A percentile compares a stretch with the other conserved stretches of the same genome.
Conservation (phyloP, 805 yeast species). For the Ogataea philodendri region DNA sequence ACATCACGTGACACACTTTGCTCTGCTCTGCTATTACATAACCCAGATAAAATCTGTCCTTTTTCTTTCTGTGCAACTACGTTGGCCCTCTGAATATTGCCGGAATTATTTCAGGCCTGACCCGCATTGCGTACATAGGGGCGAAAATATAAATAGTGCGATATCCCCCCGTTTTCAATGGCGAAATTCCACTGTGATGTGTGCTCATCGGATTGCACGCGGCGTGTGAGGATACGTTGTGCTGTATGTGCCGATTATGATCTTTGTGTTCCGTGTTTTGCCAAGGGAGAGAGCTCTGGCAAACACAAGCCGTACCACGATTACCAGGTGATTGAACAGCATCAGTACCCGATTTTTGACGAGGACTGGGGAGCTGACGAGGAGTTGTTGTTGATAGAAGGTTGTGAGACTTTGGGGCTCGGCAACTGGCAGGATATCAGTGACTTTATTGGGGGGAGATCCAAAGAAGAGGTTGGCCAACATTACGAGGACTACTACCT, state of each 20-base stretch:
- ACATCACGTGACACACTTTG: conserved; percentile 9
- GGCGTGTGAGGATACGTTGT: conserved; percentile 85
- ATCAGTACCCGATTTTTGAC: conserved; percentile 88
- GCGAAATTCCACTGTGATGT: conserved; percentile 87
- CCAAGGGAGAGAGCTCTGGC: conserved; percentile 75
- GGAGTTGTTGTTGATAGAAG: conserved; percentile 83
- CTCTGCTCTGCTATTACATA: not conserved
- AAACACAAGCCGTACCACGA: conserved; percentile 94
- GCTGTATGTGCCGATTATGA: conserved; percentile 93
- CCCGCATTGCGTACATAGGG: conserved; percentile 12
- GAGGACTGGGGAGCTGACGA: conserved; percentile 99
- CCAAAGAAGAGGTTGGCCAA: conserved; percentile 84
- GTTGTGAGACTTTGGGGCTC: conserved; percentile 85
- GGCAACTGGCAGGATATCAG: conserved; percentile 99
- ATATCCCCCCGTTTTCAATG: conserved; percentile 20
- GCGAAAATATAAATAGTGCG: conserved; percentile 9
- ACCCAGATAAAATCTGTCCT: not conserved
- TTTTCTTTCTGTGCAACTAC: not conserved
- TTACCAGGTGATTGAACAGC: conserved; percentile 88
- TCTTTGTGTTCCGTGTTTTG: conserved; percentile 96
- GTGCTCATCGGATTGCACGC: conserved; percentile 94
- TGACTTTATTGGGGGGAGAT: conserved; percentile 89
- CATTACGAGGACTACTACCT: conserved; percentile 78
- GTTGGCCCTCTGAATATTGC: not conserved
- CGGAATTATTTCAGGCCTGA: conserved; percentile 1